Percentiles rank a stretch among this genome's conserved stretches.
Evolutionary conservation across 1,284 basidiomycete genomes (phyloP).

Genomic region (Trichosporon sp.): DNA sequence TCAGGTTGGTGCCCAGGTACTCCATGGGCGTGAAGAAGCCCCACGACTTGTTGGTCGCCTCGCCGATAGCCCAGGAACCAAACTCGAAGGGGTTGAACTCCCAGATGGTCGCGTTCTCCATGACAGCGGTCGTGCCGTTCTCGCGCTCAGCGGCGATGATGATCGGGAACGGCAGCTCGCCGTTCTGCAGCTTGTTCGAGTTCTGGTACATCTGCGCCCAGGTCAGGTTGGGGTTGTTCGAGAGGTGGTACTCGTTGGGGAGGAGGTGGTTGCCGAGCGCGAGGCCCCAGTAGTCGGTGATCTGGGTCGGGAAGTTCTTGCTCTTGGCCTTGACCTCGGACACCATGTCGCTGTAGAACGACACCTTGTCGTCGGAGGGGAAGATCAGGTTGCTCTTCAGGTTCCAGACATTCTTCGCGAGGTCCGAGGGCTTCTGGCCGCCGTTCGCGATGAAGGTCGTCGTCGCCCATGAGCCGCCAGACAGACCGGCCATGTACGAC

Average conservation of each 20-base stretch:
- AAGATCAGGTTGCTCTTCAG: slow-evolving; percentile 56
- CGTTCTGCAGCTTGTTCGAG: slow-evolving; percentile 27
- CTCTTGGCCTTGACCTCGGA: slow-evolving; percentile 44
- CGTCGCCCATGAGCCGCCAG: slow-evolving; percentile 48
- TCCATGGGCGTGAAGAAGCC: slow-evolving; percentile 47
- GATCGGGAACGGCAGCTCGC: slow-evolving; percentile 47
- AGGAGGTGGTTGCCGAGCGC: slow-evolving; percentile 47
- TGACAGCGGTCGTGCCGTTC: background rate
- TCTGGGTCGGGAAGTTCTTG: slow-evolving; percentile 43
- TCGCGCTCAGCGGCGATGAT: slow-evolving; percentile 51
- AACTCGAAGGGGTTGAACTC: slow-evolving; percentile 54
- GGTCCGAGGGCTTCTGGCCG: slow-evolving; percentile 35
- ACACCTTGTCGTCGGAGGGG: slow-evolving; percentile 64
- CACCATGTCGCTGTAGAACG: slow-evolving; percentile 53
- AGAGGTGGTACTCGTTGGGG: slow-evolving; percentile 38
- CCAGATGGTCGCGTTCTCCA: slow-evolving; percentile 49
- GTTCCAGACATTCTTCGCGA: slow-evolving; percentile 48
- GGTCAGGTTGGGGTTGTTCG: slow-evolving; percentile 44
- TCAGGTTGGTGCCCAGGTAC: slow-evolving; percentile 45
- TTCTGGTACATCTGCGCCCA: slow-evolving; percentile 31
- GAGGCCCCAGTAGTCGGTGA: slow-evolving; percentile 47
- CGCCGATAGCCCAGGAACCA: slow-evolving; percentile 52
- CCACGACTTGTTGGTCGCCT: slow-evolving; percentile 24
- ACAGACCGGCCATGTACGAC: slow-evolving; percentile 47
- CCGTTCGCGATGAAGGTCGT: slow-evolving; percentile 44